Conservation (phyloP, 2,329 filamentous ascomycete genomes). For the Leptoxyphium fumago region DNA sequence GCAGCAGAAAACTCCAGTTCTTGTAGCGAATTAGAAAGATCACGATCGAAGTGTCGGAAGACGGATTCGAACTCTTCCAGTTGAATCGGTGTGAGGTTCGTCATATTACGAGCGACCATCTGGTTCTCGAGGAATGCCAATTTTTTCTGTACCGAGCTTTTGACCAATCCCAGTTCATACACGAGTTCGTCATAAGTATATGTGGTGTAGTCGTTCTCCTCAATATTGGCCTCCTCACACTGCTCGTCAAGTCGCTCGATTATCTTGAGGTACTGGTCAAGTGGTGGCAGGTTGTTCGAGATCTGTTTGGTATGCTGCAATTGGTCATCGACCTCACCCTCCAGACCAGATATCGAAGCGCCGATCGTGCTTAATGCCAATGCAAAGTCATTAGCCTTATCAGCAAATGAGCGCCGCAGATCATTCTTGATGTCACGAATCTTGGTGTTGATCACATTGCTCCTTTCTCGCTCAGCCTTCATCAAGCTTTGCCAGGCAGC, state of each 20-base stretch:
- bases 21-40: slow-evolving; percentile 74
- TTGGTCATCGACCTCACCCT: slow-evolving; percentile 94
- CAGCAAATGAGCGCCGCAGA: slow-evolving; percentile 80
- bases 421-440: slow-evolving; percentile 98
- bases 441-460: slow-evolving; percentile 92
- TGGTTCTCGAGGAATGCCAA: slow-evolving; percentile 94
- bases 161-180: slow-evolving; percentile 86
- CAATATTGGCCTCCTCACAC: slow-evolving; percentile 92
- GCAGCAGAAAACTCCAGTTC: slow-evolving; percentile 95
- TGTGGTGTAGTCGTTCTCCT: slow-evolving; percentile 99
- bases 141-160: slow-evolving; percentile 88
- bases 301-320: slow-evolving; percentile 73
- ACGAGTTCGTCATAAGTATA: slow-evolving; percentile 94
- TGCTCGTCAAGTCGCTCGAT: slow-evolving; percentile 77
- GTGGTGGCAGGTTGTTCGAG: slow-evolving; percentile 68
- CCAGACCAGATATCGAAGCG: slow-evolving; percentile 85
- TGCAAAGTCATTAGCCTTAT: slow-evolving; percentile 97
- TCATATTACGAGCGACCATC: slow-evolving; percentile 97
- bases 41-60: slow-evolving; percentile 93
- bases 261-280: slow-evolving; percentile 81
- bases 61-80: slow-evolving; percentile 97
- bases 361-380: slow-evolving; percentile 90
- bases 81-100: slow-evolving; percentile 94
- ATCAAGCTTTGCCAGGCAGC: slow-evolving; percentile 67
- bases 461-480: slow-evolving; percentile 71